Conservation (phyloP, 106 monocot species). For the Dendrobium chrysotoxum region DNA sequence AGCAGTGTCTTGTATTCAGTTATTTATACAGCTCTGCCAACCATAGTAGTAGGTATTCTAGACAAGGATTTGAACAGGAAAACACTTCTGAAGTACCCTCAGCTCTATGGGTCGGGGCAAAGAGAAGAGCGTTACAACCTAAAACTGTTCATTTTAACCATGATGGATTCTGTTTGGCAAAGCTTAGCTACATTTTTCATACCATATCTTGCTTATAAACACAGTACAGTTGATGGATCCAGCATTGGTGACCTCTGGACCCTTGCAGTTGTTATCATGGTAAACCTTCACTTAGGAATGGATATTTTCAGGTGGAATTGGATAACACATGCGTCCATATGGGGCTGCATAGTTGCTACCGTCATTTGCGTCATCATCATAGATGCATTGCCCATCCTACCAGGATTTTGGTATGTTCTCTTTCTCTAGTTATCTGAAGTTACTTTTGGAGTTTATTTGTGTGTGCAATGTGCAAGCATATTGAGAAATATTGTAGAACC, state of each 20-base stretch:
- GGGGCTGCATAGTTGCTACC: slow-evolving; percentile 70
- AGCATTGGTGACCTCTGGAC: slow-evolving; percentile 78
- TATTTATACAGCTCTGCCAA: slow-evolving; percentile 84
- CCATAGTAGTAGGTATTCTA: slow-evolving; percentile 77
- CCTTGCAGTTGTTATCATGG: slow-evolving; percentile 71
- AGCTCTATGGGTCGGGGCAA: slow-evolving; percentile 81
- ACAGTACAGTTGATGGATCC: slow-evolving; percentile 57
- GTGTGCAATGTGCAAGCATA: neutral
- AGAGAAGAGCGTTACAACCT: slow-evolving; percentile 85
- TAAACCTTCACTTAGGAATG: slow-evolving; percentile 84
- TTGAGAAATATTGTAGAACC: neutral
- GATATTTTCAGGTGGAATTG: slow-evolving; percentile 89
- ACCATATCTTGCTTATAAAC: slow-evolving; percentile 61
- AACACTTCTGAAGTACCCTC: slow-evolving; percentile 72
- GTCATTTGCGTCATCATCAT: slow-evolving; percentile 42
- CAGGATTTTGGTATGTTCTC: slow-evolving; percentile 46
- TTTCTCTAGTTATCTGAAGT: neutral
- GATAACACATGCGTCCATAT: slow-evolving; percentile 65
- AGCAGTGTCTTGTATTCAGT: slow-evolving; percentile 85
- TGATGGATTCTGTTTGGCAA: slow-evolving; percentile 82
- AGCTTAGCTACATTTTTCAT: slow-evolving; percentile 75
- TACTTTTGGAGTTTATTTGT: neutral
- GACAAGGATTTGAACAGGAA: slow-evolving; percentile 84
- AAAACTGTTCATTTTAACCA: slow-evolving; percentile 61
- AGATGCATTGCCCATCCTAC: slow-evolving; percentile 37